These are phyloP conservation scores for Naegleria lovaniensis DNA, from an alignment of 208 protist species.

Conservation along the genomic window DNA sequence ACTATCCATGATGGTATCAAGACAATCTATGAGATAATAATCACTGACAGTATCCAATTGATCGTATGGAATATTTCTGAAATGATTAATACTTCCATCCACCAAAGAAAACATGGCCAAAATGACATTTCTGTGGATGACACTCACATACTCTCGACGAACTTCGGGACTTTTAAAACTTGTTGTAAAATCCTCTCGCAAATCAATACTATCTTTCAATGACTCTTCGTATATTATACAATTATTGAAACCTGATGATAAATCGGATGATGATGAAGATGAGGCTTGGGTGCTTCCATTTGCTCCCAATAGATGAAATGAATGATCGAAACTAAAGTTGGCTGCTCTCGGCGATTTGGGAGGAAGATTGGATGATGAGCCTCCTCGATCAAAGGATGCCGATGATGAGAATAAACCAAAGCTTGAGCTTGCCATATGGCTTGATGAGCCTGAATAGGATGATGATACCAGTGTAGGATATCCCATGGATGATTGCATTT, in stretches of 20 bases:
- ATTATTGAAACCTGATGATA: too few species aligned
- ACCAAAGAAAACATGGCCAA: background rate
- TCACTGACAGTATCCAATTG: background rate
- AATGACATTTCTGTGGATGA: background rate
- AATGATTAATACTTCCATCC: background rate
- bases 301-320: background rate
- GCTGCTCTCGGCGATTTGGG: background rate
- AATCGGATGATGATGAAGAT: too few species aligned
- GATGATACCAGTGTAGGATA: background rate
- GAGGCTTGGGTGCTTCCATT: too few species aligned
- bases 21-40: background rate
- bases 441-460: background rate
- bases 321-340: background rate
- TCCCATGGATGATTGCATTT: background rate
- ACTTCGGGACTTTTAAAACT: background rate
- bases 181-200: background rate
- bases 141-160: background rate
- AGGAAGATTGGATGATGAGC: too few species aligned
- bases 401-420: too few species aligned
- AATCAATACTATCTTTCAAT: background rate
- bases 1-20: background rate
- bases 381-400: too few species aligned
- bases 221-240: background rate
- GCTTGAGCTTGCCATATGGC: too few species aligned
- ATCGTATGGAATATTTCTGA: background rate